Percentiles rank a stretch among this genome's conserved stretches.
Conservation (phyloP, 371 early-diverging fungal genomes). For the Mortierella sp. region DNA sequence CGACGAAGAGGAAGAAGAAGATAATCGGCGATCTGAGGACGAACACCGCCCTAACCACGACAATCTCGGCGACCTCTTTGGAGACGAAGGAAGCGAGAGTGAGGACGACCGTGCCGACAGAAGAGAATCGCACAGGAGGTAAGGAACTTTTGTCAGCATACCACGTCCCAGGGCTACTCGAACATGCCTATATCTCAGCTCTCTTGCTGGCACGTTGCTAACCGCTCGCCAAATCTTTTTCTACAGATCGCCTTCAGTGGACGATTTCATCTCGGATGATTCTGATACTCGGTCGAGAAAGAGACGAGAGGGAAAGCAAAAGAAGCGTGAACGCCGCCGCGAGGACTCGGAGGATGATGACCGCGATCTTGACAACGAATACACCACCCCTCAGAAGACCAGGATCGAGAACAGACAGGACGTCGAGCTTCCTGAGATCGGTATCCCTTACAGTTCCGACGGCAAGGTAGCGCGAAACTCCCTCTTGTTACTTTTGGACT, state of each 20-base stretch:
- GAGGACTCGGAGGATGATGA: constrained; percentile 46
- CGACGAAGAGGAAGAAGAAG: constrained; percentile 43
- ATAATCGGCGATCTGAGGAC: constrained; percentile 23
- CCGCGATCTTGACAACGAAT: constrained; percentile 38
- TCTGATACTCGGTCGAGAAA: constrained; percentile 34
- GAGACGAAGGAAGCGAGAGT: constrained; percentile 46
- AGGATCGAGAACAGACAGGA: constrained; percentile 45
- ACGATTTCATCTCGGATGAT: constrained; percentile 46
- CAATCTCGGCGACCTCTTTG: constrained; percentile 43
- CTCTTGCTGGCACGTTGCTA: too few relatives aligned
- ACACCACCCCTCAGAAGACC: constrained; percentile 21
- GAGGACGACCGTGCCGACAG: constrained; percentile 28
- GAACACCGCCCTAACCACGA: constrained; percentile 10
- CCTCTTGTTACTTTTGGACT: too few relatives aligned
- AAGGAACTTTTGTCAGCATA: not conserved
- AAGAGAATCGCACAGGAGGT: constrained; percentile 27
- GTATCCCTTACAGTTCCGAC: constrained; percentile 46
- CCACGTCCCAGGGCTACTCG: not conserved
- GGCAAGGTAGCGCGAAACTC: constrained; percentile 18
- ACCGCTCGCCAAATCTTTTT: not conserved
- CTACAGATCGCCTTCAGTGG: constrained; percentile 35
- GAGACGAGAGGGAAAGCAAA: constrained; percentile 44
- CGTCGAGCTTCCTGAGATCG: constrained; percentile 48
- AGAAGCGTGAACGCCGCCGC: constrained; percentile 26
- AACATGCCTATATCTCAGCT: too few relatives aligned